Evolutionary conservation across 148 eudicot species (phyloP).

Genomic region (Diospyros kaki): DNA sequence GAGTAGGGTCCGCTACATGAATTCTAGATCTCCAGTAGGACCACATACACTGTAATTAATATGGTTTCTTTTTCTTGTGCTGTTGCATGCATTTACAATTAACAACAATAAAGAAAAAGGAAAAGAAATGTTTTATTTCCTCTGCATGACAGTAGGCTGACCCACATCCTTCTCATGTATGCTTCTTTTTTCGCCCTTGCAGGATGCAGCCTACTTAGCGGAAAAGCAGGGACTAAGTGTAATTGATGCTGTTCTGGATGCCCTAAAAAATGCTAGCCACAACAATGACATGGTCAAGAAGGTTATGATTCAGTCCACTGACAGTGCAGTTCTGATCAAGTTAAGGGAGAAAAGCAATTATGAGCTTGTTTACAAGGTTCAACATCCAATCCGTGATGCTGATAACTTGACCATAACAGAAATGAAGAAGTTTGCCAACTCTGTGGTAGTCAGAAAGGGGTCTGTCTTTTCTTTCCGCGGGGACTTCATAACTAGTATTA

Average conservation of each 20-base stretch:
- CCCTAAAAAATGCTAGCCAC: constrained; percentile 42
- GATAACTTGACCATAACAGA: constrained; percentile 41
- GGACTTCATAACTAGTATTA: constrained; percentile 36
- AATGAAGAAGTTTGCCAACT: constrained; percentile 61
- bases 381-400: constrained; percentile 50
- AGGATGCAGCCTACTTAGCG: constrained; percentile 90
- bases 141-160: neutral
- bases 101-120: too few relatives aligned
- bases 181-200: neutral
- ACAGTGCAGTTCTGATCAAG: constrained; percentile 61
- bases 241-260: constrained; percentile 55
- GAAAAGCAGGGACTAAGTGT: constrained; percentile 48
- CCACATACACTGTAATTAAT: too few relatives aligned
- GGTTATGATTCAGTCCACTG: constrained; percentile 64
- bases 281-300: constrained; percentile 37
- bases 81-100: too few relatives aligned
- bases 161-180: neutral
- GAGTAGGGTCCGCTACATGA: too few relatives aligned
- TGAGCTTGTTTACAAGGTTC: constrained; percentile 65
- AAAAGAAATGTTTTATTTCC: neutral
- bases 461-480: constrained; percentile 46
- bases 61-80: too few relatives aligned
- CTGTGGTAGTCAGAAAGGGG: constrained; percentile 53
- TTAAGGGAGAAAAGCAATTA: constrained; percentile 51
- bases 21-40: too few relatives aligned